Conservation (phyloP, 1,284 basidiomycete genomes). For the Rhodotorula mucilaginosa region DNA sequence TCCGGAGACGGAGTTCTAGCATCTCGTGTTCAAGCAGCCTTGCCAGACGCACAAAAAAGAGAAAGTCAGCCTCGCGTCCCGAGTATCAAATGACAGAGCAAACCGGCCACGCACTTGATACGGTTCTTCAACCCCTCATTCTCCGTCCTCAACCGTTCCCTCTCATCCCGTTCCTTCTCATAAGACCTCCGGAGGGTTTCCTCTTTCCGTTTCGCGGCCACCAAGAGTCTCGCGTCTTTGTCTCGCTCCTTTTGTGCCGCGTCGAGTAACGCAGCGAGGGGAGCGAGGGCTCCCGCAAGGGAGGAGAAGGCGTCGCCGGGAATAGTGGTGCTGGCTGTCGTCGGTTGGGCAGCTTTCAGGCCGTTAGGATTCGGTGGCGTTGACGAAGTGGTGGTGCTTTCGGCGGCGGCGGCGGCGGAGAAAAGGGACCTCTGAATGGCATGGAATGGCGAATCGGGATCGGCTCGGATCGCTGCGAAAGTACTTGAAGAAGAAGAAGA, state of each 20-base stretch:
- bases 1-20: background rate
- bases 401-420: background rate
- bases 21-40: slow-evolving; percentile 19
- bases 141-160: background rate
- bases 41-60: too few species aligned
- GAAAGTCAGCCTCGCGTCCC: background rate
- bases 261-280: background rate
- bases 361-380: background rate
- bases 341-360: too few species aligned
- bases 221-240: slow-evolving; percentile 10
- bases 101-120: slow-evolving; percentile 1
- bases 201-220: slow-evolving; percentile 17
- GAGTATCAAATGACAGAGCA: background rate
- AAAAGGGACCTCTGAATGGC: slow-evolving; percentile 18
- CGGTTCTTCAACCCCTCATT: slow-evolving; percentile 10
- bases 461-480: slow-evolving; percentile 19
- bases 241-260: slow-evolving; percentile 11
- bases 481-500: background rate
- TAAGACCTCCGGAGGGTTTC: slow-evolving; percentile 4
- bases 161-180: slow-evolving; percentile 5
- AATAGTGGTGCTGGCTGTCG: background rate
- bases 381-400: background rate
- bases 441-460: slow-evolving; percentile 28
- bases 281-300: background rate
- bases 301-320: background rate